Conservation (phyloP, 2,329 filamentous ascomycete species). For the Penicillium concentricum region DNA sequence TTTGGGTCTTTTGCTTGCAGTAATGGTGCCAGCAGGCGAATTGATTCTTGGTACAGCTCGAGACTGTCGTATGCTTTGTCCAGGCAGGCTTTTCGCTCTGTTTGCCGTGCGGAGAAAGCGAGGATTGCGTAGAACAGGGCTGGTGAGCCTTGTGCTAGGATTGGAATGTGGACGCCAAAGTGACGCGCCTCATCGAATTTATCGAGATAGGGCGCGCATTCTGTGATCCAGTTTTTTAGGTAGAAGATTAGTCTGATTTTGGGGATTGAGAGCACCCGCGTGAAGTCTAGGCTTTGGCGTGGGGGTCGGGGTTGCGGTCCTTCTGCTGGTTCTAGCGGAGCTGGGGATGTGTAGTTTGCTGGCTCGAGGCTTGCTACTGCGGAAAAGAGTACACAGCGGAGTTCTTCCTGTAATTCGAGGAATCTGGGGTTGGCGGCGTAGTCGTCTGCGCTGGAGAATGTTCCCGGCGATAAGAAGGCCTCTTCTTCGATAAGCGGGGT, state of each 20-base stretch:
- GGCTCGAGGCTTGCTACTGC: slow-evolving; percentile 44
- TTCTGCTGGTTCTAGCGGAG: slow-evolving; percentile 20
- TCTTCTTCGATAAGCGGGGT: slow-evolving; percentile 23
- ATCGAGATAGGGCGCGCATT: slow-evolving; percentile 45
- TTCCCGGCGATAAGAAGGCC: slow-evolving; percentile 25
- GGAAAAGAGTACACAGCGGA: slow-evolving; percentile 43
- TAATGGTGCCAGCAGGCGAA: slow-evolving; percentile 47
- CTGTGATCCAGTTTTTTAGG: slow-evolving; percentile 42
- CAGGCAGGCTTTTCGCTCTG: slow-evolving; percentile 48
- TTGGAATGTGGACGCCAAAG: slow-evolving; percentile 52
- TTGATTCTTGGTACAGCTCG: slow-evolving; percentile 53
- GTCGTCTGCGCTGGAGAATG: slow-evolving; percentile 26
- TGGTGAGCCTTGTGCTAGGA: slow-evolving; percentile 47
- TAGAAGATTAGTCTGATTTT: slow-evolving; percentile 39
- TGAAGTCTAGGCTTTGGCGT: slow-evolving; percentile 23
- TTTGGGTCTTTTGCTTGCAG: slow-evolving; percentile 49
- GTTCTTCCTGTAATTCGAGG: slow-evolving; percentile 45
- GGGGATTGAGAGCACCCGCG: slow-evolving; percentile 28
- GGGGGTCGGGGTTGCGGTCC: slow-evolving; percentile 3
- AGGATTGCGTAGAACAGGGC: slow-evolving; percentile 52
- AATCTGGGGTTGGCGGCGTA: slow-evolving; percentile 40
- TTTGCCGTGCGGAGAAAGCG: slow-evolving; percentile 53
- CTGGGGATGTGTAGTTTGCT: slow-evolving; percentile 35
- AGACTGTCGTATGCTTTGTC: slow-evolving; percentile 49
- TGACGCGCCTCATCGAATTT: slow-evolving; percentile 54